These are phyloP conservation scores for Phytomonas sp. DNA, from an alignment of 208 protist species.

Conservation along the genomic window DNA sequence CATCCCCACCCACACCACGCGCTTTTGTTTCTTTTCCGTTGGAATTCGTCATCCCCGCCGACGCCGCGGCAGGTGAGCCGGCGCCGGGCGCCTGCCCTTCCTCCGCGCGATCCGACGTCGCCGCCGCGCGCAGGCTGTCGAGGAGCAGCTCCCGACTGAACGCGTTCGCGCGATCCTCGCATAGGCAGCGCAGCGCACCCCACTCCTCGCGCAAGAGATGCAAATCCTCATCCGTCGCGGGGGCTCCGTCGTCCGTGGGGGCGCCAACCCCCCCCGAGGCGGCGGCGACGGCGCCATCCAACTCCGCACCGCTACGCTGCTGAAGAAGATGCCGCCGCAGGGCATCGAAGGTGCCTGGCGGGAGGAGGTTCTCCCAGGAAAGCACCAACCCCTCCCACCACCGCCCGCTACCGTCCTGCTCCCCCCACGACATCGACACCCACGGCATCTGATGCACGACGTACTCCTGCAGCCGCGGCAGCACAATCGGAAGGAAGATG, in stretches of 20 bases:
- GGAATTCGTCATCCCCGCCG: background rate
- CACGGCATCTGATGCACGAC: slow-evolving; percentile 67
- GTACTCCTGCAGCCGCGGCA: slow-evolving; percentile 58
- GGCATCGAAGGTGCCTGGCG: slow-evolving; percentile 26
- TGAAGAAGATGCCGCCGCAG: slow-evolving; percentile 51
- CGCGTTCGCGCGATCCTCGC: slow-evolving; percentile 14
- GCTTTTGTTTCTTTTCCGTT: slow-evolving; percentile 5
- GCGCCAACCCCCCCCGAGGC: slow-evolving; percentile 13
- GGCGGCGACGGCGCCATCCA: slow-evolving; percentile 20
- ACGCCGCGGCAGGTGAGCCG: background rate
- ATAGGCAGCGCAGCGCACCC: slow-evolving; percentile 46
- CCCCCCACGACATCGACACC: slow-evolving; percentile 21
- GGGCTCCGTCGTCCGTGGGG: slow-evolving; percentile 16
- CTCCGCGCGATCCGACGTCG: background rate
- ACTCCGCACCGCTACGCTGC: slow-evolving; percentile 46
- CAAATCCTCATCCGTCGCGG: slow-evolving; percentile 26
- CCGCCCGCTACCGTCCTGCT: slow-evolving; percentile 11
- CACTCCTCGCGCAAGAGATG: slow-evolving; percentile 53
- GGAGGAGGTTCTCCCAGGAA: slow-evolving; percentile 55
- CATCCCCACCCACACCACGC: background rate
- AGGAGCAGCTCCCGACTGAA: background rate
- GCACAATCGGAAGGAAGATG: slow-evolving; percentile 63
- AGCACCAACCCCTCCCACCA: slow-evolving; percentile 70
- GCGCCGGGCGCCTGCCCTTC: background rate
- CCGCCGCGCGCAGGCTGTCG: background rate